These are phyloP conservation scores for Neofusicoccum umdonicola DNA, from an alignment of 2,329 filamentous ascomycete species.

Conservation along the genomic window DNA sequence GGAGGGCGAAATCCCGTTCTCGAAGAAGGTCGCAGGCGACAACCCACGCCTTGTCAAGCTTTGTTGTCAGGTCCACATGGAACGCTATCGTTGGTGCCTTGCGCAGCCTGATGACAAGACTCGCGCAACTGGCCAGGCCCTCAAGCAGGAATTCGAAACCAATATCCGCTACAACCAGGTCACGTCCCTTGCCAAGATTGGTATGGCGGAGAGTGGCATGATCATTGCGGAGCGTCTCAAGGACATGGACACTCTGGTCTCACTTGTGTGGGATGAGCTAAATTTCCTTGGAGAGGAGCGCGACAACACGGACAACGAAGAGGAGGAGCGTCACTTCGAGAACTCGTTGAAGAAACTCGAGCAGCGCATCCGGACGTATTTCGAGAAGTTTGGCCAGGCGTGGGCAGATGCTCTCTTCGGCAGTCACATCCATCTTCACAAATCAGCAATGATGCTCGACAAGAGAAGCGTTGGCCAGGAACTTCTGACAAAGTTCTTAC, in stretches of 20 bases:
- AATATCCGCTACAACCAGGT: conserved; percentile 43
- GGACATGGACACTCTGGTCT: conserved; percentile 63
- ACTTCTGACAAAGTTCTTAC: conserved; percentile 75
- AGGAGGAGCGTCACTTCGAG: conserved; percentile 29
- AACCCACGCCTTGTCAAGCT: conserved; percentile 55
- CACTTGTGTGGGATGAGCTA: conserved; percentile 47
- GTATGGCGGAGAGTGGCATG: conserved; percentile 58
- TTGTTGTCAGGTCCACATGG: conserved; percentile 57
- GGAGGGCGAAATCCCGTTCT: conserved; percentile 23
- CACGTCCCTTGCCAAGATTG: conserved; percentile 46
- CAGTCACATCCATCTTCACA: conserved; percentile 62
- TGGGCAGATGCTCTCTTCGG: conserved; percentile 80
- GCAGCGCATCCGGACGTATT: conserved; percentile 50
- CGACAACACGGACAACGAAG: conserved; percentile 28
- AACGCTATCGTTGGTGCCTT: conserved; percentile 59
- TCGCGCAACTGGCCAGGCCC: conserved; percentile 47
- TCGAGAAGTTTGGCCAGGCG: conserved; percentile 62
- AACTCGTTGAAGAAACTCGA: conserved; percentile 36
- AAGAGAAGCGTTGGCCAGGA: conserved; percentile 65
- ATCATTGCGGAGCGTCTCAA: conserved; percentile 60
- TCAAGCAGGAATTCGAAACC: conserved; percentile 43
- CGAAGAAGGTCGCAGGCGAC: conserved; percentile 47
- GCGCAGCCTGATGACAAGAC: conserved; percentile 51
- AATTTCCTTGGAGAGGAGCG: conserved; percentile 39
- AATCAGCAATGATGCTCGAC: conserved; percentile 56